Percentiles rank a stretch among this genome's conserved stretches.
phyloP scores from a whole-genome alignment of 768 basidiomycete species.

The Gloeopeniophorella convolvens region DNA sequence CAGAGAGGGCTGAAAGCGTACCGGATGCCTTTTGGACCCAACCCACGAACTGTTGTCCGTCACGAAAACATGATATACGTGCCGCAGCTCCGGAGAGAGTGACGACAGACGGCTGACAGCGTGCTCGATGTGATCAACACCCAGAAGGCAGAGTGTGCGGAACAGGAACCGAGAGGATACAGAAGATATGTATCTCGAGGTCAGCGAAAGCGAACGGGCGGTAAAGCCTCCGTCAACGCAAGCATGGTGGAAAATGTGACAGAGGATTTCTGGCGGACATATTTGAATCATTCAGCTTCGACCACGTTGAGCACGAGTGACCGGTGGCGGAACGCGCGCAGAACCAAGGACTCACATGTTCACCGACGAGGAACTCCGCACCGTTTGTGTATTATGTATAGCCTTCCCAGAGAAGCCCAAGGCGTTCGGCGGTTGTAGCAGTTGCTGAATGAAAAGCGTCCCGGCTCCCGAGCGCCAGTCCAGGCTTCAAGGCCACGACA shows the following conservation, averaged over 20 bases:
- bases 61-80: slow-evolving; percentile 14
- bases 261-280: slow-evolving; percentile 13
- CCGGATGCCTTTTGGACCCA: neutral
- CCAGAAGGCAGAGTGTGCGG: slow-evolving; percentile 4
- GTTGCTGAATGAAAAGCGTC: too few relatives aligned
- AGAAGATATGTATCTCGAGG: slow-evolving; percentile 7
- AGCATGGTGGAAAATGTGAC: slow-evolving; percentile 10
- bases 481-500: too few relatives aligned
- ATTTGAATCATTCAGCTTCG: slow-evolving; percentile 12
- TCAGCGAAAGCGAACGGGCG: slow-evolving; percentile 11
- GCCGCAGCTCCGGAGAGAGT: slow-evolving; percentile 3
- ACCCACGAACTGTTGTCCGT: neutral
- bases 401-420: too few relatives aligned
- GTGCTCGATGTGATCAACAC: neutral
- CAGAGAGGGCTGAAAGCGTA: neutral
- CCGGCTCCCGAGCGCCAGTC: too few relatives aligned
- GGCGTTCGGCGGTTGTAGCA: too few relatives aligned
- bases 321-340: too few relatives aligned
- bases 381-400: too few relatives aligned
- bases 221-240: slow-evolving; percentile 12
- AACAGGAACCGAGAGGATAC: slow-evolving; percentile 11
- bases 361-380: too few relatives aligned
- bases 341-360: too few relatives aligned
- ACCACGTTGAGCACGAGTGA: too few relatives aligned
- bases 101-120: slow-evolving; percentile 4